Conservation (phyloP, 768 basidiomycete species). For the Lepiota brunneoincarnata region DNA sequence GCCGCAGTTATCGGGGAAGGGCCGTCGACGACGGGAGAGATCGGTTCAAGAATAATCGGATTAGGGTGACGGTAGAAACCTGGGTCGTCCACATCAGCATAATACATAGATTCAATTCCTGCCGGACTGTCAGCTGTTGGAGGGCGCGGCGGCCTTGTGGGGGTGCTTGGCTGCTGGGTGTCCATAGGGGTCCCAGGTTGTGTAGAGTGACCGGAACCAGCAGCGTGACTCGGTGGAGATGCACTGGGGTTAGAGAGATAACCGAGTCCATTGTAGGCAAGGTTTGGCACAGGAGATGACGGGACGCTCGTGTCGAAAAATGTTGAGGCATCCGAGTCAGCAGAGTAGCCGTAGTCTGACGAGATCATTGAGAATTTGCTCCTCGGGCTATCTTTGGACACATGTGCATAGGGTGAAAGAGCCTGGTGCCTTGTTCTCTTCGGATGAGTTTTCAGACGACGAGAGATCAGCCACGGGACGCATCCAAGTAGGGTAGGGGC, state of each 20-base stretch:
- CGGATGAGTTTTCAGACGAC: neutral
- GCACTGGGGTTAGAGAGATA: neutral
- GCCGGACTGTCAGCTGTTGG: conserved; percentile 15
- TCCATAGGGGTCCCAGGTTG: neutral
- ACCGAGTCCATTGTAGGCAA: neutral
- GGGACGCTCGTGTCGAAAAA: conserved; percentile 3
- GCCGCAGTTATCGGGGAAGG: neutral
- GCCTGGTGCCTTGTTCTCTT: neutral
- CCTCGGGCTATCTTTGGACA: neutral
- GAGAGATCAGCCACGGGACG: neutral
- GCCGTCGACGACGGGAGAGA: neutral
- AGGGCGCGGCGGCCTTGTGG: conserved; percentile 14
- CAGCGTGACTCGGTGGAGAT: neutral
- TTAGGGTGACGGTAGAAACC: conserved; percentile 4
- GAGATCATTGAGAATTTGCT: conserved; percentile 15
- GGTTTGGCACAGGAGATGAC: conserved; percentile 8
- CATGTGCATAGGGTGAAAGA: neutral
- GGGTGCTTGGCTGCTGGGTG: neutral
- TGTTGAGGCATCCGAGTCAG: neutral
- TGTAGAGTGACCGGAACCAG: neutral
- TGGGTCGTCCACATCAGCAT: conserved; percentile 5
- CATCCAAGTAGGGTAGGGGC: conserved; percentile 2
- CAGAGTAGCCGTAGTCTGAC: conserved; percentile 12
- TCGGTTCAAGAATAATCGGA: neutral
- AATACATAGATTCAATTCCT: conserved; percentile 5